These are phyloP conservation scores for Lumnitzera littorea DNA, from an alignment of 345 rosid species.

Conservation along the genomic window DNA sequence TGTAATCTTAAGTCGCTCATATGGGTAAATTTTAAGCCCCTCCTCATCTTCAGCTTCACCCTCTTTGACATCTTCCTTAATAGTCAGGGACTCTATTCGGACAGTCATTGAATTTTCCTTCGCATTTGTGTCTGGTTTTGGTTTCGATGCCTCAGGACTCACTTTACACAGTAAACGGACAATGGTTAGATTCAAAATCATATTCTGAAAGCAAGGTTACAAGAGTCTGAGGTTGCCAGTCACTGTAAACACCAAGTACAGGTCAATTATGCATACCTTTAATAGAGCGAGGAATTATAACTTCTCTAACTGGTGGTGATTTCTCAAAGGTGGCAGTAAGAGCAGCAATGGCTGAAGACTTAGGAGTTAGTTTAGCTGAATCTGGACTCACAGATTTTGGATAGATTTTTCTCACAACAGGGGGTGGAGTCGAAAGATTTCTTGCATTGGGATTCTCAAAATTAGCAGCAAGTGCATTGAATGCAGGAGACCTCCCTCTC, in stretches of 20 bases:
- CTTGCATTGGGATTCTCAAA: slow-evolving; percentile 76
- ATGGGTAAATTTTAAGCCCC: slow-evolving; percentile 69
- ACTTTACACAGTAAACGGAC: slow-evolving; percentile 25
- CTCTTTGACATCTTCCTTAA: slow-evolving; percentile 84
- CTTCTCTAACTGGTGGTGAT: slow-evolving; percentile 51
- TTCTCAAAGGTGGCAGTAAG: slow-evolving; percentile 62
- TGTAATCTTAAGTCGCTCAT: slow-evolving; percentile 64
- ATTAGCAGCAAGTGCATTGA: slow-evolving; percentile 91
- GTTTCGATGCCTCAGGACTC: slow-evolving; percentile 41
- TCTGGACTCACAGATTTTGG: slow-evolving; percentile 90
- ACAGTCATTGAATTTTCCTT: slow-evolving; percentile 63
- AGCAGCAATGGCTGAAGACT: slow-evolving; percentile 64
- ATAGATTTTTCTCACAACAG: slow-evolving; percentile 78
- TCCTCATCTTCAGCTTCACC: slow-evolving; percentile 93
- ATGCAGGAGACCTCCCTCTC: slow-evolving; percentile 98
- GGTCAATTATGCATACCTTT: slow-evolving; percentile 40
- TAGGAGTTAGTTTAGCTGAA: slow-evolving; percentile 47
- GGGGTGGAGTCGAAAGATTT: slow-evolving; percentile 98
- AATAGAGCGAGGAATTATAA: slow-evolving; percentile 59
- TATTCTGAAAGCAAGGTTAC: background rate
- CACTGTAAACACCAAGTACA: background rate
- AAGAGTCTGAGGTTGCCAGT: background rate
- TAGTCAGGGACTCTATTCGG: slow-evolving; percentile 72
- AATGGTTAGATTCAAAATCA: background rate
- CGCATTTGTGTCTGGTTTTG: slow-evolving; percentile 42